Evolutionary conservation across 257 asterid genomes (phyloP), one percentile per base, ranked within the genome.

Genomic region (Nicotiana benthamiana): DNA sequence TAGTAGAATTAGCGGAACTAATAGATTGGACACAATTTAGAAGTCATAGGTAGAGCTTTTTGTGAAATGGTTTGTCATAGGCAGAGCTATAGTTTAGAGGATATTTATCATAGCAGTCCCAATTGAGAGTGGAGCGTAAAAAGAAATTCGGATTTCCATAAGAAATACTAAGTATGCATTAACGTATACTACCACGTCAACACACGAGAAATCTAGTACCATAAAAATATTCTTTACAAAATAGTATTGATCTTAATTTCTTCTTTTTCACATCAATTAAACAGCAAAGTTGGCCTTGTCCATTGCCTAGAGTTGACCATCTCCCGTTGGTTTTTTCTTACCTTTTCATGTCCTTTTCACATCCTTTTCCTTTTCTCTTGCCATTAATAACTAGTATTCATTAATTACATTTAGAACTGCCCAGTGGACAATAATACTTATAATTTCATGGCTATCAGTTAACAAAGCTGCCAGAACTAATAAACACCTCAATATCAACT

Each of bases 1-100:
- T 17, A 83, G 57, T 74, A 62, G 63, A 80, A 90, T 63, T 61
- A 70, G 80, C 59, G 64, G 77, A 24, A 54, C 54, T 70, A 48
- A 48, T 48, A 74, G 61, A 74, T 34, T 24, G 24, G 40, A 74
- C 61, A 74, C 24, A 72, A 15, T 24, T 46, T 24, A 74, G 26
- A 74, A 74, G 24, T 72, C 24, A 72, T 28, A 24, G 40, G 61
- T 5, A 24, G 60, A 27, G 77, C 59, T 24, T 7, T 36, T 36
- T 36, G 6, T 36, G 46, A 36, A 36, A 36, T 7, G 9, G 46
- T 36, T 36, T 46, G 16, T 72, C 40, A 72, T 28, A 48, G 60
- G 61, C 9, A 24, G 60, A 27, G 78, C 61, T 46, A 48, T 26
- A 15, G 36, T 70, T 22, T 40, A 20, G 11, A 70, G 77, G 77